phyloP scores from a whole-genome alignment of 202 grass and related monocot species.

The Schoenoplectus tabernaemontani region DNA sequence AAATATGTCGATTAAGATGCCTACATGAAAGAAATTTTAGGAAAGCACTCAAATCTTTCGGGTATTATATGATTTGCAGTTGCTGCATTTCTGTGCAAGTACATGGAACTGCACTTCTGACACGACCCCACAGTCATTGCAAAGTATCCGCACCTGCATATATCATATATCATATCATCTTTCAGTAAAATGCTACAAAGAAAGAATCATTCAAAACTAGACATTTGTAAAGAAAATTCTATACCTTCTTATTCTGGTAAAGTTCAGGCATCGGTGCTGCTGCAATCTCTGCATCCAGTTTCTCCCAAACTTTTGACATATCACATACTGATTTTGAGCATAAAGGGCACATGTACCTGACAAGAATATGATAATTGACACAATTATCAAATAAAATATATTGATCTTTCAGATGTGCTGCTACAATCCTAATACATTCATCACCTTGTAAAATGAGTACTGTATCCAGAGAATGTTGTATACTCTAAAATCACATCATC shows the following conservation, averaged over 20 bases:
- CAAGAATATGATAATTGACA: not conserved
- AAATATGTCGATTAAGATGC: not conserved
- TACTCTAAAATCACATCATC: not conserved
- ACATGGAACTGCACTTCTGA: constrained; percentile 75
- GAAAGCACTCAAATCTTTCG: constrained; percentile 46
- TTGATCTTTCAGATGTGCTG: not conserved
- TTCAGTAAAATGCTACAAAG: not conserved
- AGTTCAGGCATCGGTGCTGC: constrained; percentile 43
- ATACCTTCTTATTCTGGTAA: constrained; percentile 65
- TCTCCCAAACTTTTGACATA: constrained; percentile 95
- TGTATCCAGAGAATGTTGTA: not conserved
- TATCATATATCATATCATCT: not conserved
- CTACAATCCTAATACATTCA: not conserved
- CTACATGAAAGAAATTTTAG: not conserved
- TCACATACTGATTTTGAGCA: constrained; percentile 97
- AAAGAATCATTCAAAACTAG: not conserved
- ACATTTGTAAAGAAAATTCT: not conserved
- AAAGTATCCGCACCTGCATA: constrained; percentile 78
- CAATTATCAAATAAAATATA: not conserved
- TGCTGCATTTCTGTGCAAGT: constrained; percentile 74
- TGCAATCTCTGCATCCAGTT: constrained; percentile 70
- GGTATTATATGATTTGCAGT: constrained; percentile 92
- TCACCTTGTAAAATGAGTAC: not conserved
- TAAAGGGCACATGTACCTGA: constrained; percentile 74
- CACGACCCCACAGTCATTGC: constrained; percentile 62